Evolutionary conservation across 1,284 basidiomycete genomes (phyloP).

Genomic region (Ustilago sp.): DNA sequence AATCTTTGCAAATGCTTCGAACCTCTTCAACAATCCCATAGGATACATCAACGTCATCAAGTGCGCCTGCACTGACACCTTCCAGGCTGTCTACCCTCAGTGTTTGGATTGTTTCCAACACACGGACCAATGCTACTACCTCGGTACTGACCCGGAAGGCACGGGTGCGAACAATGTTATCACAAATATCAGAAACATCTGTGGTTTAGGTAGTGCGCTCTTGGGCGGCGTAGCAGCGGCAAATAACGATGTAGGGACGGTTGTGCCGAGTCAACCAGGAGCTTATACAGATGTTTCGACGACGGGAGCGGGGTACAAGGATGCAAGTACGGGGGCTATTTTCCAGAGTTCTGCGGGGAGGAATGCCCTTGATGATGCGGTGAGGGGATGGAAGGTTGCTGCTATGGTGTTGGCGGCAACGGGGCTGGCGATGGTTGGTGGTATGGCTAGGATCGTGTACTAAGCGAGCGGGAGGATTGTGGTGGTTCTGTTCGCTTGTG

Average conservation of each 20-base stretch:
- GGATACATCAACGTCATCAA: conserved; percentile 73
- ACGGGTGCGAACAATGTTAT: conserved; percentile 53
- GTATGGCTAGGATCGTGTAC: conserved; percentile 16
- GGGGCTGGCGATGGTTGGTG: conserved; percentile 19
- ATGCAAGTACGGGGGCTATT: conserved; percentile 48
- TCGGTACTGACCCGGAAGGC: conserved; percentile 59
- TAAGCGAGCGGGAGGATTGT: not conserved
- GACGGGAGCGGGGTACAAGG: conserved; percentile 44
- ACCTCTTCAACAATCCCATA: conserved; percentile 58
- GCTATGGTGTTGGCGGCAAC: conserved; percentile 11
- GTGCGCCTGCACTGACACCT: conserved; percentile 78
- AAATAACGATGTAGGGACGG: conserved; percentile 35
- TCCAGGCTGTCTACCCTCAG: conserved; percentile 77
- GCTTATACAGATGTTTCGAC: conserved; percentile 51
- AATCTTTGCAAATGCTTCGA: conserved; percentile 54
- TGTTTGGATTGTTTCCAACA: conserved; percentile 75
- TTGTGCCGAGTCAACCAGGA: conserved; percentile 16
- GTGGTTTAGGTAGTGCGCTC: conserved; percentile 50
- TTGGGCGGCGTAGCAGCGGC: conserved; percentile 53
- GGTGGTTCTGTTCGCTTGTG: not conserved
- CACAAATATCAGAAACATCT: conserved; percentile 57
- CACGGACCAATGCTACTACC: conserved; percentile 57
- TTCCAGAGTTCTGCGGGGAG: conserved; percentile 31
- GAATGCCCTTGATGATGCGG: conserved; percentile 18
- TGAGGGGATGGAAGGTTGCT: conserved; percentile 17